These are phyloP conservation scores for Leptographium procerum DNA, from an alignment of 2,329 filamentous ascomycete species.

Conservation along the genomic window DNA sequence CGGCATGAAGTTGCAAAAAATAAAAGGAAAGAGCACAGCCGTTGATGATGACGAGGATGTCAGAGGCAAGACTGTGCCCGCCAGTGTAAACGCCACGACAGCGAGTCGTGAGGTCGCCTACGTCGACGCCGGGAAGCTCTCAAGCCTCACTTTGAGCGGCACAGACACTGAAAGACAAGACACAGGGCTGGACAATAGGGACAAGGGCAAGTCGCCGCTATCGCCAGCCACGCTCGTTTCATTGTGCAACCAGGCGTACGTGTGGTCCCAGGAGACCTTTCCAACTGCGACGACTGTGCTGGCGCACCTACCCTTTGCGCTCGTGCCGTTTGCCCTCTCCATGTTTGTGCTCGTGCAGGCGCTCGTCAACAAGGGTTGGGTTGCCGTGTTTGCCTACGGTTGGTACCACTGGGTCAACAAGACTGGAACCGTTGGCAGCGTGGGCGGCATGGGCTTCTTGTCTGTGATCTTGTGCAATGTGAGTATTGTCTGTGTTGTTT, in stretches of 20 bases:
- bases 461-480: slow-evolving; percentile 63
- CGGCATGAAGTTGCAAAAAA: background rate
- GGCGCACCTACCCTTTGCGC: slow-evolving; percentile 52
- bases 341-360: slow-evolving; percentile 69
- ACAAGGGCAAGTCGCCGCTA: background rate
- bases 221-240: slow-evolving; percentile 33
- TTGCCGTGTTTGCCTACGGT: slow-evolving; percentile 59
- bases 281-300: slow-evolving; percentile 57
- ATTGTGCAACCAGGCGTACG: slow-evolving; percentile 29
- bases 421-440: slow-evolving; percentile 55
- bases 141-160: background rate
- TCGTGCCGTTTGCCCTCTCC: slow-evolving; percentile 59
- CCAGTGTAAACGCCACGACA: background rate
- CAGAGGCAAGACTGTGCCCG: no score
- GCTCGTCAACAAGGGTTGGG: slow-evolving; percentile 63
- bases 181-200: background rate
- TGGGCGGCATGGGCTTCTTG: slow-evolving; percentile 64
- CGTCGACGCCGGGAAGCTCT: background rate
- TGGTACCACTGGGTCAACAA: slow-evolving; percentile 63
- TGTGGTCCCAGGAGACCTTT: slow-evolving; percentile 59
- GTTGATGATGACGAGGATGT: background rate
- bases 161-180: background rate
- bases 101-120: background rate
- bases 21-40: background rate
- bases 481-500: slow-evolving; percentile 22